Conservation (phyloP, 257 asterid genomes). For the Plantago elongata region DNA sequence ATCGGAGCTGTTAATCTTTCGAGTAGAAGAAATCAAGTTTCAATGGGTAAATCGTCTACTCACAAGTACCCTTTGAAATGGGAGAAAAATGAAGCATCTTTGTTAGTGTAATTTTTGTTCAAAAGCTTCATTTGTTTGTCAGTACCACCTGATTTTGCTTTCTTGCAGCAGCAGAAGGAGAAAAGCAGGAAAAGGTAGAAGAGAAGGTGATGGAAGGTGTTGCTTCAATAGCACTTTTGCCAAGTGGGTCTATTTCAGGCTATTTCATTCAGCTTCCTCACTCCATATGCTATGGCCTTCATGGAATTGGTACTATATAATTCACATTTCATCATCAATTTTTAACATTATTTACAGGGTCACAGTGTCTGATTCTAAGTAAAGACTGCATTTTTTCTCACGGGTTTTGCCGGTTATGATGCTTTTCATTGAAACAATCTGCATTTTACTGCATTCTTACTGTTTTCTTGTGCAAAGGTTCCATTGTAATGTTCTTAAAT, state of each 20-base stretch:
- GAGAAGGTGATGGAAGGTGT: slow-evolving; percentile 70
- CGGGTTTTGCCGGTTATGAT: too few species aligned
- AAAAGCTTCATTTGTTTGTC: not conserved
- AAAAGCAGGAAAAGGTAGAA: slow-evolving; percentile 14
- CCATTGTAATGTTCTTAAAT: too few species aligned
- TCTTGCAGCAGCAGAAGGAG: slow-evolving; percentile 24
- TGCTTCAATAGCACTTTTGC: slow-evolving; percentile 84
- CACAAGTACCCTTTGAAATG: not conserved
- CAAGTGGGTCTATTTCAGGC: slow-evolving; percentile 86
- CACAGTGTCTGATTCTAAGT: too few species aligned
- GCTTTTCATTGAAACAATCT: too few species aligned
- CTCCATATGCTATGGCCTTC: slow-evolving; percentile 81
- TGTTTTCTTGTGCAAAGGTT: too few species aligned
- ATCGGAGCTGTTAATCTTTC: too few species aligned
- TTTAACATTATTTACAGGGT: too few species aligned
- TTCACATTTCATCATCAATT: not conserved
- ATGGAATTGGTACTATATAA: slow-evolving; percentile 59
- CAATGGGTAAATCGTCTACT: slow-evolving; percentile 26
- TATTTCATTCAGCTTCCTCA: slow-evolving; percentile 87
- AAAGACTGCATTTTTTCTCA: too few species aligned
- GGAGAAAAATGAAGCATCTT: slow-evolving; percentile 11
- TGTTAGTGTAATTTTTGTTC: not conserved
- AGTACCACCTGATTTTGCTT: slow-evolving; percentile 8
- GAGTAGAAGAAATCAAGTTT: not conserved
- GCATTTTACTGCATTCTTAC: too few species aligned